phyloP scores from a whole-genome alignment of 768 basidiomycete species.

The Rhodosporidiobolus sp. region DNA sequence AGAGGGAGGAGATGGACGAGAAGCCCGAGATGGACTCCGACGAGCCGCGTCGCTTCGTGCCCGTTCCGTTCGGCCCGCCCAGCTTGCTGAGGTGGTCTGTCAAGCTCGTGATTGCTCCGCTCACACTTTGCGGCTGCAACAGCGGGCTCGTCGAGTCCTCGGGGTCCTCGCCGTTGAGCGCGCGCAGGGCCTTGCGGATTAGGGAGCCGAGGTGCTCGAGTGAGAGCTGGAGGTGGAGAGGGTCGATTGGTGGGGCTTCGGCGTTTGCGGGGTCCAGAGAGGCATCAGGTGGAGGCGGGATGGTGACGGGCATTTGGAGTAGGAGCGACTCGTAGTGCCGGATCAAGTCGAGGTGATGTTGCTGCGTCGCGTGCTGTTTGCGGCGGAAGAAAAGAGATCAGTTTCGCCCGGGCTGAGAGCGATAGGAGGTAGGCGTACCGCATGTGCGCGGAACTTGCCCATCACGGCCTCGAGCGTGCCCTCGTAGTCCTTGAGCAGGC shows the following conservation, averaged over 20 bases:
- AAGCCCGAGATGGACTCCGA: not conserved
- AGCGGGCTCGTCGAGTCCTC: slow-evolving; percentile 29
- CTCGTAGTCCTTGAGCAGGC: slow-evolving; percentile 90
- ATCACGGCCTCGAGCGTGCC: slow-evolving; percentile 91
- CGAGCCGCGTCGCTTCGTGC: not conserved
- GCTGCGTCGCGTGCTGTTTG: slow-evolving; percentile 77
- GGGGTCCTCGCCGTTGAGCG: slow-evolving; percentile 43
- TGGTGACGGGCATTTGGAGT: slow-evolving; percentile 45
- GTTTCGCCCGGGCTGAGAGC: not conserved
- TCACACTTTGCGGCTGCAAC: slow-evolving; percentile 4
- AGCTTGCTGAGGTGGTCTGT: not conserved
- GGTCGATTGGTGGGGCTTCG: slow-evolving; percentile 18
- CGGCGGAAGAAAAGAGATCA: not conserved
- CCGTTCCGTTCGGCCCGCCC: not conserved
- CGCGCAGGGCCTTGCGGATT: slow-evolving; percentile 42
- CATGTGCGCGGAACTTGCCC: slow-evolving; percentile 88
- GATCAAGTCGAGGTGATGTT: slow-evolving; percentile 79
- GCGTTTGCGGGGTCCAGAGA: slow-evolving; percentile 3
- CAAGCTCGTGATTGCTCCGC: not conserved
- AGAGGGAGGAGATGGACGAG: slow-evolving; percentile 6
- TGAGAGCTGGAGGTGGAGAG: slow-evolving; percentile 30
- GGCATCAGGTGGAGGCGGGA: slow-evolving; percentile 44
- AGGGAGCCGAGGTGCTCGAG: slow-evolving; percentile 40
- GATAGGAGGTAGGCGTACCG: slow-evolving; percentile 58
- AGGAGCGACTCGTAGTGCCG: slow-evolving; percentile 86